These are phyloP conservation scores for Croton setiger DNA, from an alignment of 441 rosid genomes.

Conservation along the genomic window DNA sequence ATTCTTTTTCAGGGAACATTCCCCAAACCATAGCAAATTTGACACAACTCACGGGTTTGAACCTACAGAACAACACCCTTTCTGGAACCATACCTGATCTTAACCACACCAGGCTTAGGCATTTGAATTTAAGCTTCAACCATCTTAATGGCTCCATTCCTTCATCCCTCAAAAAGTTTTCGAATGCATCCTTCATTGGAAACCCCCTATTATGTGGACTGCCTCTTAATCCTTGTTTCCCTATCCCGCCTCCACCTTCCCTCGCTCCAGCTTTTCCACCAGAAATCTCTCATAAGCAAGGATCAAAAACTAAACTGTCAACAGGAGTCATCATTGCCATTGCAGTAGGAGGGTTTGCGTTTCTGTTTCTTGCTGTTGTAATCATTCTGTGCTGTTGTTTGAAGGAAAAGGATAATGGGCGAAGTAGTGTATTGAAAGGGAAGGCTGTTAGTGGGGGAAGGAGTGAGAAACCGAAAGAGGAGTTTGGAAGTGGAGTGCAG, in stretches of 20 bases:
- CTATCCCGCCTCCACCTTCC: constrained; percentile 37
- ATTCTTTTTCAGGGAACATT: constrained; percentile 56
- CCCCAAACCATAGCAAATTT: constrained; percentile 50
- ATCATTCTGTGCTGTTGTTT: constrained; percentile 51
- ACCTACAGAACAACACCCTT: constrained; percentile 65
- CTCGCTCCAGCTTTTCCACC: constrained; percentile 35
- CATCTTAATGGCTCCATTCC: constrained; percentile 62
- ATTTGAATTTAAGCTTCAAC: constrained; percentile 61
- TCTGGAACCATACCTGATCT: constrained; percentile 69
- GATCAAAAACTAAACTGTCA: constrained; percentile 34
- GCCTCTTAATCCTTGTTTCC: constrained; percentile 57
- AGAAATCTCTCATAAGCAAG: constrained; percentile 17
- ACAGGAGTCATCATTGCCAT: constrained; percentile 45
- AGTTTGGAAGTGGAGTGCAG: constrained; percentile 96
- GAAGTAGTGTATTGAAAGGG: constrained; percentile 45
- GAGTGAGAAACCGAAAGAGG: constrained; percentile 77
- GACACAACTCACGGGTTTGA: constrained; percentile 43
- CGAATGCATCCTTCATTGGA: constrained; percentile 52
- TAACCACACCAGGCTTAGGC: constrained; percentile 44
- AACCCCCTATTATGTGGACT: constrained; percentile 62
- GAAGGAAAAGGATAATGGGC: constrained; percentile 37
- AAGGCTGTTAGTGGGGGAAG: constrained; percentile 54
- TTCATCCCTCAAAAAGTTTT: constrained; percentile 53
- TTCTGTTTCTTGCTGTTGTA: constrained; percentile 46
- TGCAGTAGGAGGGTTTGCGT: constrained; percentile 41